Percentiles rank a stretch among this genome's conserved stretches.
Conservation (phyloP, 768 basidiomycete genomes). For the Boletus insuetus region DNA sequence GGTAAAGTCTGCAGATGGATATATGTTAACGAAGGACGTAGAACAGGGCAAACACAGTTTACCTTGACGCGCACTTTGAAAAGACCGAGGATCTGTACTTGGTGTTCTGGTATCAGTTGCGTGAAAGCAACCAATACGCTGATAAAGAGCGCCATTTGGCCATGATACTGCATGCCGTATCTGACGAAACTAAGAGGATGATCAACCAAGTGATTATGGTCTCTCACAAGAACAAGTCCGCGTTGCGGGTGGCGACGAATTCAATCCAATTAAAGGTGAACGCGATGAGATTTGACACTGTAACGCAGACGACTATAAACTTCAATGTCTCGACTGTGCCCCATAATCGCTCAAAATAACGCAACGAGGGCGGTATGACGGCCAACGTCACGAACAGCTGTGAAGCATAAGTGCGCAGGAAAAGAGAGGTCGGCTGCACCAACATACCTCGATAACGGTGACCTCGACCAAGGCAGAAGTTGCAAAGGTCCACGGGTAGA, state of each 20-base stretch:
- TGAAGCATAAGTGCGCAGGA: slow-evolving; percentile 4
- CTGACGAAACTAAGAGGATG: slow-evolving; percentile 40
- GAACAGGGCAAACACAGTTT: slow-evolving; percentile 7
- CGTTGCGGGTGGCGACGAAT: slow-evolving; percentile 62
- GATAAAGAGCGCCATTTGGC: slow-evolving; percentile 88
- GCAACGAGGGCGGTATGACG: slow-evolving; percentile 75
- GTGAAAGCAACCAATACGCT: slow-evolving; percentile 94
- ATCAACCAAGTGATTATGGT: slow-evolving; percentile 3
- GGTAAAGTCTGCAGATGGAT: slow-evolving; percentile 66
- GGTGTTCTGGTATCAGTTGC: slow-evolving; percentile 96
- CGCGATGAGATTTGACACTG: slow-evolving; percentile 84
- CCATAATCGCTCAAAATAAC: slow-evolving; percentile 95
- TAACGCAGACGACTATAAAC: slow-evolving; percentile 78
- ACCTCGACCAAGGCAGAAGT: slow-evolving; percentile 87
- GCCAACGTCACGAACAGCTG: slow-evolving; percentile 78
- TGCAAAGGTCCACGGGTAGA: slow-evolving; percentile 92
- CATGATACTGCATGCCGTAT: slow-evolving; percentile 87
- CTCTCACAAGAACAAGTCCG: slow-evolving; percentile 78
- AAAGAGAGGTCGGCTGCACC: not conserved
- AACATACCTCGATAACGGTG: slow-evolving; percentile 75
- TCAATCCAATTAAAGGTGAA: slow-evolving; percentile 89
- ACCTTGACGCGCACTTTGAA: slow-evolving; percentile 91
- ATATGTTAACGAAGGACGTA: not conserved
- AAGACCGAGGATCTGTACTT: slow-evolving; percentile 87
- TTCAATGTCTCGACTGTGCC: slow-evolving; percentile 81